phyloP scores from a whole-genome alignment of 441 rosid genomes.

The Croton laevigatus region DNA sequence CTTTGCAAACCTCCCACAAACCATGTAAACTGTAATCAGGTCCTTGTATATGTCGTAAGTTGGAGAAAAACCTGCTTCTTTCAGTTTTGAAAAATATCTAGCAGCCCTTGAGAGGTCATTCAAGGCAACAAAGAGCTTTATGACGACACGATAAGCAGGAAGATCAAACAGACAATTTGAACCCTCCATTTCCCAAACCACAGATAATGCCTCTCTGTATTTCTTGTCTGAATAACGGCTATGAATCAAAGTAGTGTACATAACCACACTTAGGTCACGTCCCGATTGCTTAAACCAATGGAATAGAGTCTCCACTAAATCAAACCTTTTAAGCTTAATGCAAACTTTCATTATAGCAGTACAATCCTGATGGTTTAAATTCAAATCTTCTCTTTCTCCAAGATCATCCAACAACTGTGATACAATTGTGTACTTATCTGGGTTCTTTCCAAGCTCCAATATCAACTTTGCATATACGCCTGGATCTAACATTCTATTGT shows the following conservation, averaged over 20 bases:
- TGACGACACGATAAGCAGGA: slow-evolving; percentile 77
- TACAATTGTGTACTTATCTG: slow-evolving; percentile 58
- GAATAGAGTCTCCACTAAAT: slow-evolving; percentile 59
- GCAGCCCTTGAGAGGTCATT: slow-evolving; percentile 73
- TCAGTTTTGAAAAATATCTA: slow-evolving; percentile 75
- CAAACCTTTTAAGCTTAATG: slow-evolving; percentile 51
- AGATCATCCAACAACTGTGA: slow-evolving; percentile 56
- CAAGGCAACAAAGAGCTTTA: slow-evolving; percentile 69
- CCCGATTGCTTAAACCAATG: slow-evolving; percentile 64
- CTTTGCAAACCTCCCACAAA: slow-evolving; percentile 64
- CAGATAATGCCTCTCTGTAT: slow-evolving; percentile 70
- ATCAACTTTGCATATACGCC: slow-evolving; percentile 65
- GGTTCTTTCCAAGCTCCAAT: slow-evolving; percentile 67
- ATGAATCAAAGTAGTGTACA: slow-evolving; percentile 88
- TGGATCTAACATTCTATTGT: slow-evolving; percentile 55
- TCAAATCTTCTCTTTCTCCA: slow-evolving; percentile 61
- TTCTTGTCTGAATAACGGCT: slow-evolving; percentile 55
- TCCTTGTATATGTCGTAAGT: slow-evolving; percentile 63
- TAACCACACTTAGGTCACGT: slow-evolving; percentile 58
- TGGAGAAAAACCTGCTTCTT: slow-evolving; percentile 82
- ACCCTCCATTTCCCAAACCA: slow-evolving; percentile 91
- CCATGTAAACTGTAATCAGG: slow-evolving; percentile 45
- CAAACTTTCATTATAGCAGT: slow-evolving; percentile 83
- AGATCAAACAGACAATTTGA: slow-evolving; percentile 73
- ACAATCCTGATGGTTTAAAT: slow-evolving; percentile 68